These are phyloP conservation scores for Anastatica hierochuntica DNA, from an alignment of 345 rosid genomes.

Conservation along the genomic window DNA sequence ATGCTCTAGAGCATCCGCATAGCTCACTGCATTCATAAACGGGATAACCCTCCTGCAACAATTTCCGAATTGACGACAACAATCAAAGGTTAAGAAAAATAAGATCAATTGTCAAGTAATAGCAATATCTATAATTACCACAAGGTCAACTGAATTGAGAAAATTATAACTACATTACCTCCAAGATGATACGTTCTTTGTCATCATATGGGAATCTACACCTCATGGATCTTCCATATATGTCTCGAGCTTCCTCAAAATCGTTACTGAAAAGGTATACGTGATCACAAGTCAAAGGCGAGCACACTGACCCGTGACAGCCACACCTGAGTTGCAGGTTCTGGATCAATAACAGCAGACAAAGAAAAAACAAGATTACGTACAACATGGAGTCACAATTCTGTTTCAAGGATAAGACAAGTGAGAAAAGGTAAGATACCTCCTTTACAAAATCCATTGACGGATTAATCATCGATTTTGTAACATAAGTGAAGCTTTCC, in stretches of 20 bases:
- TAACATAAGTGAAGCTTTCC: constrained; percentile 66
- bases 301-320: constrained; percentile 54
- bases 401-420: neutral
- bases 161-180: constrained; percentile 40
- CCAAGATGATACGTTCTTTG: constrained; percentile 66
- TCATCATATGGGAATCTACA: constrained; percentile 82
- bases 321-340: constrained; percentile 61
- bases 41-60: constrained; percentile 88
- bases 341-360: constrained; percentile 29
- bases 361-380: neutral
- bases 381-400: neutral
- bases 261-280: constrained; percentile 89
- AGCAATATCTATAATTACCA: neutral
- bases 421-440: constrained; percentile 35
- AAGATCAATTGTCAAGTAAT: neutral
- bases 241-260: constrained; percentile 89
- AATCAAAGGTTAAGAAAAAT: neutral
- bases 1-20: constrained; percentile 67
- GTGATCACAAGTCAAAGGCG: constrained; percentile 70
- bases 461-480: constrained; percentile 47
- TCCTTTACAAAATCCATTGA: constrained; percentile 38
- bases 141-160: neutral
- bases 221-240: constrained; percentile 58
- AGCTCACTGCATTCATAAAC: constrained; percentile 86
- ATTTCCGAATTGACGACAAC: neutral